phyloP scores from a whole-genome alignment of 139 green algal genomes.

The Chara braunii region DNA sequence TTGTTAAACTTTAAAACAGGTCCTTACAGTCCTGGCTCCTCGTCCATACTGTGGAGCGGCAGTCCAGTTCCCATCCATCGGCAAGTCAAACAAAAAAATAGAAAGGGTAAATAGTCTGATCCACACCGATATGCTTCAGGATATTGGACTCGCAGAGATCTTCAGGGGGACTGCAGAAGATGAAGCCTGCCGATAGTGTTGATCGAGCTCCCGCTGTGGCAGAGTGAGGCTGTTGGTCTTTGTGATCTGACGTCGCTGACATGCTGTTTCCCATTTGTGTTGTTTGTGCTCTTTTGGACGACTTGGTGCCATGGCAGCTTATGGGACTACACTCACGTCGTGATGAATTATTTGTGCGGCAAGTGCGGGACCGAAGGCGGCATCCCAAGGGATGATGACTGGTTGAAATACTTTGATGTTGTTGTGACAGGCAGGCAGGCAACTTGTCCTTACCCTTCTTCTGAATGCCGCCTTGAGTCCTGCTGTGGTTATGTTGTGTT shows the following conservation, averaged over 20 bases:
- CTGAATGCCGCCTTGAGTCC: neutral
- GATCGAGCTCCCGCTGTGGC: too few relatives aligned
- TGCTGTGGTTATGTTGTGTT: neutral
- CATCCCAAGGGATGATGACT: slow-evolving; percentile 48
- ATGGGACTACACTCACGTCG: slow-evolving; percentile 96
- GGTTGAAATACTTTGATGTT: slow-evolving; percentile 87
- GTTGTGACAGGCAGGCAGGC: slow-evolving; percentile 50
- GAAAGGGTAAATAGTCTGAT: too few relatives aligned
- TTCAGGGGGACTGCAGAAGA: too few relatives aligned
- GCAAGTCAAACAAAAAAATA: too few relatives aligned
- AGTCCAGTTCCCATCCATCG: too few relatives aligned
- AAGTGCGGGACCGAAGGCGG: slow-evolving; percentile 10
- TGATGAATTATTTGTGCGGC: slow-evolving; percentile 84
- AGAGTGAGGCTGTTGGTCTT: too few relatives aligned
- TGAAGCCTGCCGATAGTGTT: too few relatives aligned
- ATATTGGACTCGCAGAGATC: too few relatives aligned
- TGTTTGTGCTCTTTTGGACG: neutral
- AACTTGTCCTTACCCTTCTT: neutral
- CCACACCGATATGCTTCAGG: too few relatives aligned
- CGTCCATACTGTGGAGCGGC: too few relatives aligned
- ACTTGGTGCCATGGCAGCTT: slow-evolving; percentile 39
- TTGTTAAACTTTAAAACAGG: too few relatives aligned
- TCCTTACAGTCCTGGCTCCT: too few relatives aligned
- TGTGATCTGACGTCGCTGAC: neutral
- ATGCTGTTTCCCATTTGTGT: neutral